Evolutionary conservation across 306 rosid species (phyloP).

Genomic region (Morella rubra): DNA sequence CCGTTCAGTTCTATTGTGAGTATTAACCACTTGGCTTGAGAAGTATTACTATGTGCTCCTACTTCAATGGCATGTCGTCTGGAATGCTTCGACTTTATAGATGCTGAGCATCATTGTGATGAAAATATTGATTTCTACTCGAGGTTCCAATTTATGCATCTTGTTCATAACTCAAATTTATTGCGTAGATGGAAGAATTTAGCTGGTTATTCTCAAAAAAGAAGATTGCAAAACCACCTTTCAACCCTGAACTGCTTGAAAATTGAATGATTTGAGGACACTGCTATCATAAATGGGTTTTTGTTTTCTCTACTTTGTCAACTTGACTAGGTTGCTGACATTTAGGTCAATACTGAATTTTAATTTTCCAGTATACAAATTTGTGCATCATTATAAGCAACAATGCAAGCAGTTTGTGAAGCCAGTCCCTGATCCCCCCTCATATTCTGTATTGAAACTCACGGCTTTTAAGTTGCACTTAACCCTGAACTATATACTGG

Average conservation of each 20-base stretch:
- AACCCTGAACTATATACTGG: not conserved
- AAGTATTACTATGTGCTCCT: slow-evolving; percentile 3
- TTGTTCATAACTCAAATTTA: not conserved
- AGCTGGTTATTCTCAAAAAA: not conserved
- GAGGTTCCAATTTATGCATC: slow-evolving; percentile 19
- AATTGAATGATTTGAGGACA: not conserved
- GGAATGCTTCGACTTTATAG: not conserved
- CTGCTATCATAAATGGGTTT: not conserved
- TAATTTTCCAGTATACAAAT: not conserved
- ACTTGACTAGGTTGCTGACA: not conserved
- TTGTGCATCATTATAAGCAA: not conserved
- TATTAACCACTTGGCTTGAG: slow-evolving; percentile 24
- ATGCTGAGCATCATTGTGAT: not conserved
- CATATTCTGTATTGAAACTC: not conserved
- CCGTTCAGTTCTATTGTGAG: slow-evolving; percentile 38
- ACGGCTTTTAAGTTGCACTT: not conserved
- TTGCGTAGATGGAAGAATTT: not conserved
- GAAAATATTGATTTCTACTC: not conserved
- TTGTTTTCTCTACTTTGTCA: not conserved
- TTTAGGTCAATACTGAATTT: not conserved
- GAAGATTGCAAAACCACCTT: not conserved
- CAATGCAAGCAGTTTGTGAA: not conserved
- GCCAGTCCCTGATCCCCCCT: not conserved
- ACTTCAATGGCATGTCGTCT: not conserved
- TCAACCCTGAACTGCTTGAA: not conserved